Evolutionary conservation across 352 stramenopile genomes (phyloP).

Genomic region (Blastocystis sp.): DNA sequence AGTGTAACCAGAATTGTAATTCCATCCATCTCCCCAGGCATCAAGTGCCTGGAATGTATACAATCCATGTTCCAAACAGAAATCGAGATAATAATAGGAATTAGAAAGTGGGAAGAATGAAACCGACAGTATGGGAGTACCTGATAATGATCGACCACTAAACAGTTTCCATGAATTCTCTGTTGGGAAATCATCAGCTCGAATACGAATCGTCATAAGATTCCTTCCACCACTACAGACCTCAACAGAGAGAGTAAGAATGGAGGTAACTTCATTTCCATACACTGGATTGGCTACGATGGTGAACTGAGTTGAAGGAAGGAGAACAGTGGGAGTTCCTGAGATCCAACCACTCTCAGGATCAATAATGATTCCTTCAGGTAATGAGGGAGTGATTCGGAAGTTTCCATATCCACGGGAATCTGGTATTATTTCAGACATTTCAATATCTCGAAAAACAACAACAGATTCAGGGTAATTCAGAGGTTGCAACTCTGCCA

Average conservation of each 20-base stretch:
- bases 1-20: background rate
- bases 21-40: background rate
- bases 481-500: background rate
- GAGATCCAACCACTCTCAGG: background rate
- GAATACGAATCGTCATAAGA: background rate
- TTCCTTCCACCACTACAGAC: background rate
- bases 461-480: background rate
- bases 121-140: background rate
- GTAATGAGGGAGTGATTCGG: background rate
- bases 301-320: background rate
- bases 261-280: background rate
- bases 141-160: background rate
- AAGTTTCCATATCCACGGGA: background rate
- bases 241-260: background rate
- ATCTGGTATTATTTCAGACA: background rate
- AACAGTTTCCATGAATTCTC: conserved; percentile 16
- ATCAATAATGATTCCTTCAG: background rate
- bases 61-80: conserved; percentile 3
- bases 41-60: conserved; percentile 15
- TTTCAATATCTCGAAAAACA: background rate
- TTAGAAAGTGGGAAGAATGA: background rate
- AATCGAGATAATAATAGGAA: background rate
- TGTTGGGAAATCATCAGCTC: background rate
- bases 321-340: background rate
- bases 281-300: background rate